phyloP scores from a whole-genome alignment of 106 monocot genomes.

The Platanthera guangdongensis region DNA sequence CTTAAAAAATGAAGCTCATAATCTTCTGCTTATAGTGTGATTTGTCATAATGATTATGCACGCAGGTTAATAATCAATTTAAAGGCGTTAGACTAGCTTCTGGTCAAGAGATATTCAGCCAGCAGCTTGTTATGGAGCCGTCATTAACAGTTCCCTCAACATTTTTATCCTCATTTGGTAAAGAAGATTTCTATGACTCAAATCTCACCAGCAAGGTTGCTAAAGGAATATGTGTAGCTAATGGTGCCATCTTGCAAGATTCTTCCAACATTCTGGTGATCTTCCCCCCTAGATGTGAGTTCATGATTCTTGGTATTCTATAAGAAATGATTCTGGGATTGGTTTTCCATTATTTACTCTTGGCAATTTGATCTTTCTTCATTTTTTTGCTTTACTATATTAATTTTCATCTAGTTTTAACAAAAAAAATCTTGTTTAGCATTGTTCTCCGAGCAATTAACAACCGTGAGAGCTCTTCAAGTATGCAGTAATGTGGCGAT shows the following conservation, averaged over 20 bases:
- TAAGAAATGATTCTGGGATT: neutral
- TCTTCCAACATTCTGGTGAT: conserved; percentile 57
- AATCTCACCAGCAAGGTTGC: conserved; percentile 31
- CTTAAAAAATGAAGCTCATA: neutral
- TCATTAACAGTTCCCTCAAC: conserved; percentile 38
- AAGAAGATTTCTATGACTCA: conserved; percentile 12
- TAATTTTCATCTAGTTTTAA: conserved; percentile 1
- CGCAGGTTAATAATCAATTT: conserved; percentile 51
- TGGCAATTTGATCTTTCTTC: neutral
- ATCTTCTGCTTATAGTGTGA: neutral
- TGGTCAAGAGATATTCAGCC: conserved; percentile 70
- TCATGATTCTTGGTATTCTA: neutral
- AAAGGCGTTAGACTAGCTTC: conserved; percentile 66
- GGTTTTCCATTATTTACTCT: neutral
- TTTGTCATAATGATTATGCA: conserved; percentile 15
- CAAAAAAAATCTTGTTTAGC: conserved; percentile 30
- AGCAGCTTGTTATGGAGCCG: conserved; percentile 53
- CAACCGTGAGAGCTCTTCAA: conserved; percentile 64
- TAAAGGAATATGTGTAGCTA: conserved; percentile 59
- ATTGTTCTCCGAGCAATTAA: conserved; percentile 43
- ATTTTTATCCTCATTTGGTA: conserved; percentile 3
- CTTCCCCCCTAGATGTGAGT: conserved; percentile 86
- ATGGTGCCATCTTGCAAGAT: conserved; percentile 34
- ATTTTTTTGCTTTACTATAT: neutral
- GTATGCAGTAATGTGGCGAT: conserved; percentile 65